Evolutionary conservation across 202 grass and related monocot species (phyloP), one percentile per base, ranked within the genome.

Genomic region (Brachypodium distachyon): DNA sequence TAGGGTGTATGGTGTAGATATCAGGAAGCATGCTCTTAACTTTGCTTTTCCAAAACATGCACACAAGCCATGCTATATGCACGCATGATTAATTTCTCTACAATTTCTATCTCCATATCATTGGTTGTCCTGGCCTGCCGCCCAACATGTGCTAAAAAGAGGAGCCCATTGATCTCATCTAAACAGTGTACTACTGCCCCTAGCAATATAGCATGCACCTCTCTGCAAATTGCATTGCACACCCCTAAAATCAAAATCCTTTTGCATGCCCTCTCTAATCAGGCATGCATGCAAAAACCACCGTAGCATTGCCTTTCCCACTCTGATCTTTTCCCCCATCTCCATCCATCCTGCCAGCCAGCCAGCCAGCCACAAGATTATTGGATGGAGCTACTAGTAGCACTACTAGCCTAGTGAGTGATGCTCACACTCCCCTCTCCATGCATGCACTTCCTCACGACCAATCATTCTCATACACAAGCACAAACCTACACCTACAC

Each of bases 401-500:
- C 7, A 22, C 6, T 28, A 56, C 11, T 43, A 66, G 18, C n/a
- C 23, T 73, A 56, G 77, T 22, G n/a, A 10, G 78, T 72, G 78
- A 82, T 77, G 57, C 65, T 29, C 66, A 65, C 85, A 46, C 76
- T 48, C 50, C 18, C 36, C 40, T 33, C 9, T 2, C 39, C 73
- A 69, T 71, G 5, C 71, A 21, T 82, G 65, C 42, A 74, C 73
- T 87, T 74, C 74, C 74, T 87, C 33, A 42, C 78, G n/a, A 87
- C 58, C 85, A 68, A 79, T 88, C 80, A 80, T 79, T 64, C 72
- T 84, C 81, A 47, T 37, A 46, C 6, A 52, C 74, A 55, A 74
- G 80, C 85, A 83, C 80, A 83, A 74, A 36, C 80, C 51, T 62
- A 57, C 75, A 79, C 71, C 68, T 46, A 79, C 62, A 80, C 61